Evolutionary conservation across 805 yeast species (phyloP).

Genomic region (Cyberlindnera japonica): DNA sequence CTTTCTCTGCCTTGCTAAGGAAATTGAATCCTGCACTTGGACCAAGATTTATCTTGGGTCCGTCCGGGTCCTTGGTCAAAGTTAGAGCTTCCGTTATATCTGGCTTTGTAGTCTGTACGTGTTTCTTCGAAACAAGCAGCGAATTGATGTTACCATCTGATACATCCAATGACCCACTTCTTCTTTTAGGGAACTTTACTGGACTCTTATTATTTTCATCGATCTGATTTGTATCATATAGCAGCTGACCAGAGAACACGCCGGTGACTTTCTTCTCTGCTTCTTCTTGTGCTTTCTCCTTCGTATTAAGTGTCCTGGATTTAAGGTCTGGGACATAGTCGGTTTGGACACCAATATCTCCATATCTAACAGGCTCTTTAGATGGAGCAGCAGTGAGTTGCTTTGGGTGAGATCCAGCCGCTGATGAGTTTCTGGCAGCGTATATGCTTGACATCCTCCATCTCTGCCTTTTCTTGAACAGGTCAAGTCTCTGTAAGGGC

Average conservation of each 20-base stretch:
- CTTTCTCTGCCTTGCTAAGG: conserved; percentile 10
- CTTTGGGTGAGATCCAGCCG: conserved; percentile 2
- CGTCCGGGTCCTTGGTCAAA: neutral
- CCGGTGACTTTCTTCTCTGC: conserved; percentile 25
- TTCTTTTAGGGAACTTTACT: conserved; percentile 20
- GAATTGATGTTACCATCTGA: conserved; percentile 16
- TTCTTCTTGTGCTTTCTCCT: conserved; percentile 13
- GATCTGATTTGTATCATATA: conserved; percentile 24
- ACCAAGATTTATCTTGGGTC: conserved; percentile 13
- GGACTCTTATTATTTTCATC: conserved; percentile 19
- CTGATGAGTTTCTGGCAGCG: conserved; percentile 14
- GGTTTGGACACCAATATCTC: conserved; percentile 25
- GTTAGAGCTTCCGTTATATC: conserved; percentile 4
- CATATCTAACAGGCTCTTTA: conserved; percentile 7
- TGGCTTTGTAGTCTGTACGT: conserved; percentile 16
- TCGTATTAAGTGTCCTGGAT: conserved; percentile 16
- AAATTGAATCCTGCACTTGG: conserved; percentile 32
- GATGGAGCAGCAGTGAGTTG: neutral
- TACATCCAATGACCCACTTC: neutral
- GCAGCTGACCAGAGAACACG: conserved; percentile 26
- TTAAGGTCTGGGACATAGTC: conserved; percentile 19
- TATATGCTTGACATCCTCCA: conserved; percentile 28
- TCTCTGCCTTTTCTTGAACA: conserved; percentile 25
- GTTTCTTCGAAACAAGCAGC: conserved; percentile 18
- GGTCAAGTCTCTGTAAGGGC: conserved; percentile 26